Base-by-base conservation (phyloP, 768 basidiomycete species). In the Phaeotremella fagi region DNA sequence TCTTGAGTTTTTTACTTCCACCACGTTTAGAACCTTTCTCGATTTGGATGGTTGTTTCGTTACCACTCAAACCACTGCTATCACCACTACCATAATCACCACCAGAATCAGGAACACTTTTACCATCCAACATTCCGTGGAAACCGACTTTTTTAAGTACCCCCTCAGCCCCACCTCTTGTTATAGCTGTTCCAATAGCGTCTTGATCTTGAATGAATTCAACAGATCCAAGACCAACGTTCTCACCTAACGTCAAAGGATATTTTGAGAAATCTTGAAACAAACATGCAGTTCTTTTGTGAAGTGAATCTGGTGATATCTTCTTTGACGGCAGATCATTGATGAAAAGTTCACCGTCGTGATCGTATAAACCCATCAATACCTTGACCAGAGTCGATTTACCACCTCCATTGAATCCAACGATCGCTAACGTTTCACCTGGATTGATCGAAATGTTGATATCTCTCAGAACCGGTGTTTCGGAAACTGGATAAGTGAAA, bases 181-280 rank as follows among this genome's bases (percentile, higher is more conserved):
- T 78, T 35, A 90, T 75, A n/a, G 89, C 88, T 20, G 76, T 75
- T 54, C 81, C 77, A 50, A 91, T 78, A 11, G 82, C 81, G 3
- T 77, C 75, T 15, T 79, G 78, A 48, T 81, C 80, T 27, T 79
- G 75, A 56, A 90, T 73, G 60, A 82, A 80, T 14, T 81, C 80
- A 18, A 90, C 81, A 61, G 80, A 81, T n/a, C 90, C 89, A 2
- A 91, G 75, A 20, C 89, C 90, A 24, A 90, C 83, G 68, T 92
- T 92, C 70, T 90, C 87, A 58, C 83, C 79, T 15, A 89, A 79
- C 0, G 87, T 83, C 3, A 84, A 80, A 64, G 82, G 84, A 70
- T 86, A 88, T 68, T 84, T 85, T 45, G 85, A 85, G 72, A 90
- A 90, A 41, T 83, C 84, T 72, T 92, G 90, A 74, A 92, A 88